Percentiles rank a stretch among this genome's conserved stretches.
Evolutionary conservation across 176 grass and related monocot genomes (phyloP).

Genomic region (Oryza longistaminata): DNA sequence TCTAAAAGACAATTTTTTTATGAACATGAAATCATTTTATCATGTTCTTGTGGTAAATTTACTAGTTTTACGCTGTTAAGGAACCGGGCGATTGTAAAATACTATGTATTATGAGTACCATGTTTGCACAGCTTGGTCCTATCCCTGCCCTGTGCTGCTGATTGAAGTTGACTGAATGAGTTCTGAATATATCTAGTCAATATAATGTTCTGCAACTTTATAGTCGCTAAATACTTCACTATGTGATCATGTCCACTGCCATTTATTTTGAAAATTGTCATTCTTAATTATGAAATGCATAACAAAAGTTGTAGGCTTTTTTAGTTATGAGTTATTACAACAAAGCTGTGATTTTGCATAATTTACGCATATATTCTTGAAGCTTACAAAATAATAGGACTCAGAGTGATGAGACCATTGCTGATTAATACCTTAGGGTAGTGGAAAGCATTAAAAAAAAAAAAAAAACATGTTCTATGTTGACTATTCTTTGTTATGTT

Average conservation of each 20-base stretch:
- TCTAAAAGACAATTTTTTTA: background rate
- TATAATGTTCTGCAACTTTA: background rate
- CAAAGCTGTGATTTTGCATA: background rate
- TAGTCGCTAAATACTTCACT: background rate
- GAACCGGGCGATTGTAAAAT: background rate
- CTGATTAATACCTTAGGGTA: constrained; percentile 4
- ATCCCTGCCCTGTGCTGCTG: background rate
- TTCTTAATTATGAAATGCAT: background rate
- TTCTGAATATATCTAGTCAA: background rate
- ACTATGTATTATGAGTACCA: background rate
- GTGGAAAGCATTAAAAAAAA: background rate
- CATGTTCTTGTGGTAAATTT: background rate
- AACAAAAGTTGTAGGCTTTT: background rate
- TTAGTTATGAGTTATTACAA: background rate
- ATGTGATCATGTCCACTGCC: background rate
- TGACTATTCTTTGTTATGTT: too few species aligned
- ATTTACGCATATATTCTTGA: background rate
- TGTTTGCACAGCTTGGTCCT: background rate
- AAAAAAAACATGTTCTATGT: too few species aligned
- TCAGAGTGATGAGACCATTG: background rate
- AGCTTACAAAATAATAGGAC: background rate
- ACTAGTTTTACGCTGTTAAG: constrained; percentile 1
- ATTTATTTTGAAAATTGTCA: background rate
- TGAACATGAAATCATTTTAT: background rate
- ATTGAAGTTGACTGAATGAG: background rate